Conservation (phyloP, 495 filamentous ascomycete genomes). For the Talaromyces adpressus region DNA sequence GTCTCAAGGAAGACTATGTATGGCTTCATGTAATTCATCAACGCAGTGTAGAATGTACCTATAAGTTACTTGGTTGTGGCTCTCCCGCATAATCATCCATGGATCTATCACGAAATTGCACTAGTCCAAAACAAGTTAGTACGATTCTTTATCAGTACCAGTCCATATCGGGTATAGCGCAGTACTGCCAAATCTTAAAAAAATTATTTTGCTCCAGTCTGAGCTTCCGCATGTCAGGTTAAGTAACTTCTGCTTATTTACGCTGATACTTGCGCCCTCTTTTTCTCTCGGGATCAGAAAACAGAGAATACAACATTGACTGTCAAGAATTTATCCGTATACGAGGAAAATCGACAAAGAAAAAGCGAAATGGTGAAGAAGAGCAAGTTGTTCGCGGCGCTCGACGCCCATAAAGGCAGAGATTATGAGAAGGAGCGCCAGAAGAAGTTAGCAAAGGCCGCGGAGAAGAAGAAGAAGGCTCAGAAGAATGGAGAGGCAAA, state of each 20-base stretch:
- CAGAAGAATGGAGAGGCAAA: conserved; percentile 28
- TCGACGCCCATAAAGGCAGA: conserved; percentile 59
- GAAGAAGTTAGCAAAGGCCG: conserved; percentile 49
- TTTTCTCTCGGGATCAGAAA: background rate
- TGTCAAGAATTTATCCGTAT: background rate
- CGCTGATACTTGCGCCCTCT: background rate
- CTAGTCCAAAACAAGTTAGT: background rate
- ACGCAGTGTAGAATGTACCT: background rate
- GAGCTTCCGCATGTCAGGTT: background rate
- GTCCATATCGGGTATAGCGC: conserved; percentile 9
- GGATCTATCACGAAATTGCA: background rate
- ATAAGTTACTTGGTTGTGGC: background rate
- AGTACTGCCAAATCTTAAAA: background rate
- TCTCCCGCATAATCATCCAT: background rate
- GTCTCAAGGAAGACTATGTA: background rate
- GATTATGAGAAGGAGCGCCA: conserved; percentile 64
- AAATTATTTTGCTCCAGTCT: conserved; percentile 3
- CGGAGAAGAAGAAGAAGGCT: conserved; percentile 45
- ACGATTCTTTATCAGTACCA: background rate
- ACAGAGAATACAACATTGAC: background rate
- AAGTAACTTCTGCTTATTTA: background rate
- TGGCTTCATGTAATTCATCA: background rate
- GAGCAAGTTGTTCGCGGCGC: conserved; percentile 58
- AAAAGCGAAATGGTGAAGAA: conserved; percentile 47
- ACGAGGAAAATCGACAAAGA: background rate